phyloP scores from a whole-genome alignment of 2,329 filamentous ascomycete species.

The Endoconidiophora laricicola region DNA sequence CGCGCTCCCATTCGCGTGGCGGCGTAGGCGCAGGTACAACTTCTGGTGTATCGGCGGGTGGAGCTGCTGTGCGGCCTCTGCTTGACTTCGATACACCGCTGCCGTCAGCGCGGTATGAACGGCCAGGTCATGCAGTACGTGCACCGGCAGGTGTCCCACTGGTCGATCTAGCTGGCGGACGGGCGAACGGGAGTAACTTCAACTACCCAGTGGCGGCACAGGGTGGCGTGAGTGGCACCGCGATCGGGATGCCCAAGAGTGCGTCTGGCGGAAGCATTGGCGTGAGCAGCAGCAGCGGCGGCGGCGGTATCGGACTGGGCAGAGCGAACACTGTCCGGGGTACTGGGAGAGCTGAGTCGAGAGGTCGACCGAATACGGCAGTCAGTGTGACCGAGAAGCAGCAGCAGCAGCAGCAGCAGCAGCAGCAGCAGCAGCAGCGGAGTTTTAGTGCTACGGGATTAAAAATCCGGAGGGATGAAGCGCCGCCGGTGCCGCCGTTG shows the following conservation, averaged over 20 bases:
- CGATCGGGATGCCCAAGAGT: slow-evolving; percentile 1
- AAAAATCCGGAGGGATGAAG: not conserved
- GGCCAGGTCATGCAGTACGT: slow-evolving; percentile 32
- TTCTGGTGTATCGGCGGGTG: slow-evolving; percentile 12
- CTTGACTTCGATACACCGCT: slow-evolving; percentile 46
- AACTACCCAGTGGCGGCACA: too few species aligned
- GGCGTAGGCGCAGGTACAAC: slow-evolving; percentile 14
- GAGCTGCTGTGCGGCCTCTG: slow-evolving; percentile 22
- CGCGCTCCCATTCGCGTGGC: slow-evolving; percentile 17
- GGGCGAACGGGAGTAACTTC: not conserved
- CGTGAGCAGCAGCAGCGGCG: not conserved
- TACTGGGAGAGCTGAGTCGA: slow-evolving; percentile 4
- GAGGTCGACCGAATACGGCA: slow-evolving; percentile 1
- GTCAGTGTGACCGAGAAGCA: not conserved
- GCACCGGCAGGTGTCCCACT: slow-evolving; percentile 26
- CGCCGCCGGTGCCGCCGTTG: slow-evolving; percentile 10
- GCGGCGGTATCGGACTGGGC: slow-evolving; percentile 6
- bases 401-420: not conserved
- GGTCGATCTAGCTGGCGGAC: slow-evolving; percentile 27
- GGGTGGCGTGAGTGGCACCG: not conserved
- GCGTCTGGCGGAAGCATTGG: slow-evolving; percentile 1
- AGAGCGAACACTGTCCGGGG: slow-evolving; percentile 9
- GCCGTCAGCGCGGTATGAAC: slow-evolving; percentile 42
- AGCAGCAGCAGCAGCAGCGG: not conserved
- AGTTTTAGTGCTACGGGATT: not conserved